These are phyloP conservation scores for Caryopteris hybrid DNA, from an alignment of 305 asterid species.

Conservation along the genomic window DNA sequence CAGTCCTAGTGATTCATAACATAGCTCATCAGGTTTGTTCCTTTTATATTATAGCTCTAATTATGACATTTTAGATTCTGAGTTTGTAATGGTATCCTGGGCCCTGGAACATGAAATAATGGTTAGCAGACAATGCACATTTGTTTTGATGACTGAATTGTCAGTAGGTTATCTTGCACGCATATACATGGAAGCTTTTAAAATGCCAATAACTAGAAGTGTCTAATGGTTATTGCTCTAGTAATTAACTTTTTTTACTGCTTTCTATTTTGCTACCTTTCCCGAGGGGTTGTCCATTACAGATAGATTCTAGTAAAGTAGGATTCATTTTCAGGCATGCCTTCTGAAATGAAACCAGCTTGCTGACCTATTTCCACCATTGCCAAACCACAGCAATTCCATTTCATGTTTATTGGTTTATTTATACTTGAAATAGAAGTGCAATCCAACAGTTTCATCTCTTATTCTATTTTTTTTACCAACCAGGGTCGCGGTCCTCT, in stretches of 20 bases:
- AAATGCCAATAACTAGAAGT: not conserved
- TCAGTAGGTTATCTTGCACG: not conserved
- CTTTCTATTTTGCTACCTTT: not conserved
- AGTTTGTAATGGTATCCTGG: not conserved
- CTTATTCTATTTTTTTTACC: not conserved
- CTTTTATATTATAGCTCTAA: conserved; percentile 3
- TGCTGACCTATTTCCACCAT: too few relatives aligned
- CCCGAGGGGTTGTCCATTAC: not conserved
- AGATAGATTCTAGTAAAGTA: not conserved
- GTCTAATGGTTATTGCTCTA: not conserved
- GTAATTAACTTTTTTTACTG: not conserved
- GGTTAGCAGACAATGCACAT: not conserved
- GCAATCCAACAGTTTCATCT: not conserved
- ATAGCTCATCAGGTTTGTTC: conserved; percentile 93
- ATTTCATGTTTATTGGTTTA: too few relatives aligned
- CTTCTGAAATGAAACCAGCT: not conserved
- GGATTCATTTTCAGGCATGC: not conserved
- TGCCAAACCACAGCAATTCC: too few relatives aligned
- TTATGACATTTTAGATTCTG: not conserved
- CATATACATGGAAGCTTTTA: not conserved
- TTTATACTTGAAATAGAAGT: not conserved
- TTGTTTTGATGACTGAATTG: not conserved
- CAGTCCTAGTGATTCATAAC: conserved; percentile 90
- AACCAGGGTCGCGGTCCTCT: conserved; percentile 95
- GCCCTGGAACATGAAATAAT: not conserved